Conservation (phyloP, 2,329 filamentous ascomycete species). For the Nemania abortiva region DNA sequence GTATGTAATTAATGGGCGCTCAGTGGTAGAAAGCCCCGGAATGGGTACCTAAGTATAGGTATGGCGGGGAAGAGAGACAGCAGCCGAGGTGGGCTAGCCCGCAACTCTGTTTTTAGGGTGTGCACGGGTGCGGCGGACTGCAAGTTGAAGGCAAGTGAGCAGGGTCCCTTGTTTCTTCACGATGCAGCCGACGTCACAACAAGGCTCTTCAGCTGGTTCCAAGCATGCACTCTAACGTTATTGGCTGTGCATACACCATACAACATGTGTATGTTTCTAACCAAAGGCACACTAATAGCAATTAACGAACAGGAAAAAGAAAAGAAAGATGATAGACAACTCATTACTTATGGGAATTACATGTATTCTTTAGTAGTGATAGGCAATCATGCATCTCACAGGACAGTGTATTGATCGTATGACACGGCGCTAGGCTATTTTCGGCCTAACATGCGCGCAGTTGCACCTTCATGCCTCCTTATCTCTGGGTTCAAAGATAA, state of each 20-base stretch:
- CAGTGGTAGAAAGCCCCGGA: conserved; percentile 14
- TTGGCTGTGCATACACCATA: conserved; percentile 19
- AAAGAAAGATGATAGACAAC: neutral
- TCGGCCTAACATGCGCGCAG: conserved; percentile 28
- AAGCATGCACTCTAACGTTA: conserved; percentile 26
- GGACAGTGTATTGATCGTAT: conserved; percentile 1
- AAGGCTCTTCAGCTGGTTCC: conserved; percentile 32
- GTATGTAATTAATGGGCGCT: conserved; percentile 24
- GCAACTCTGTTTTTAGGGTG: neutral
- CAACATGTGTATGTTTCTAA: neutral
- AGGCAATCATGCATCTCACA: neutral
- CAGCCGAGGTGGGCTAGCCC: conserved; percentile 19
- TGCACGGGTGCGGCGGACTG: neutral
- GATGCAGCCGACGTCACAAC: conserved; percentile 32
- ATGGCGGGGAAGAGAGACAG: conserved; percentile 7
- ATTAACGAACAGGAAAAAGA: neutral
- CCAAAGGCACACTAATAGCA: neutral
- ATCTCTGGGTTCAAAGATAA: conserved; percentile 39
- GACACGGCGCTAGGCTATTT: conserved; percentile 41
- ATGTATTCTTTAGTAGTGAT: neutral
- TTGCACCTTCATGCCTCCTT: conserved; percentile 35
- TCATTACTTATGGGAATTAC: neutral
- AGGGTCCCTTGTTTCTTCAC: conserved; percentile 14
- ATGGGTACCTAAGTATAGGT: neutral
- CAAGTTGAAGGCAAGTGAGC: neutral